Conservation (phyloP, 148 eudicot genomes). For the Pharnaceum exiguum region DNA sequence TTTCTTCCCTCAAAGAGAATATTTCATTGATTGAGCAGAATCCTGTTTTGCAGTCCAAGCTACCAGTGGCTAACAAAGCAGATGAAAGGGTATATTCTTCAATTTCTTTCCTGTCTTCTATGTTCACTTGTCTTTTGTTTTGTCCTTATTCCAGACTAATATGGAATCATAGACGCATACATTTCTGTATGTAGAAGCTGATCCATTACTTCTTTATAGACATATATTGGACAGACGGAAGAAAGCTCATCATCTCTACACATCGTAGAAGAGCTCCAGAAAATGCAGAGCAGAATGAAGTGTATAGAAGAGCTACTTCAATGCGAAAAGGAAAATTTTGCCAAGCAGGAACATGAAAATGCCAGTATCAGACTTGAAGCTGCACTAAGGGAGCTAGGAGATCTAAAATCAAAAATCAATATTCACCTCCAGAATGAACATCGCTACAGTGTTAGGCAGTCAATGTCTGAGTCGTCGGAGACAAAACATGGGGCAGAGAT, state of each 20-base stretch:
- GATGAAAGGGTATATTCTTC: slow-evolving; percentile 33
- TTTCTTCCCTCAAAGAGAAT: slow-evolving; percentile 58
- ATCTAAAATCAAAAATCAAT: slow-evolving; percentile 31
- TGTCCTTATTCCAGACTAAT: background rate
- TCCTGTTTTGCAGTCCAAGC: slow-evolving; percentile 36
- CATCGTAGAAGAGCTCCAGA: slow-evolving; percentile 45
- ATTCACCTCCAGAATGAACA: slow-evolving; percentile 15
- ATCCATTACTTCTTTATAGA: too few relatives aligned
- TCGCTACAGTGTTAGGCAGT: slow-evolving; percentile 21
- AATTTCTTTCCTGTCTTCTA: background rate
- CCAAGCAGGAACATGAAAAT: slow-evolving; percentile 24
- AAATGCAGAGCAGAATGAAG: slow-evolving; percentile 57
- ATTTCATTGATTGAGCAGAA: slow-evolving; percentile 56
- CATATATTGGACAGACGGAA: slow-evolving; percentile 4
- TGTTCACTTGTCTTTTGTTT: background rate
- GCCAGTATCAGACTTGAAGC: slow-evolving; percentile 33
- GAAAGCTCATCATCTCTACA: slow-evolving; percentile 19
- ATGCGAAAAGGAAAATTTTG: slow-evolving; percentile 35
- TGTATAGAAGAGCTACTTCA: slow-evolving; percentile 45
- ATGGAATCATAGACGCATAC: too few relatives aligned
- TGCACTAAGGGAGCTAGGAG: slow-evolving; percentile 39
- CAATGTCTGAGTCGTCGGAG: slow-evolving; percentile 38
- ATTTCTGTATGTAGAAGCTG: too few relatives aligned
- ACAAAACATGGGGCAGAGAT: slow-evolving; percentile 38
- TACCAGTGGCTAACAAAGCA: slow-evolving; percentile 15